Evolutionary conservation across 257 asterid genomes (phyloP).

Genomic region (Plantago elongata): DNA sequence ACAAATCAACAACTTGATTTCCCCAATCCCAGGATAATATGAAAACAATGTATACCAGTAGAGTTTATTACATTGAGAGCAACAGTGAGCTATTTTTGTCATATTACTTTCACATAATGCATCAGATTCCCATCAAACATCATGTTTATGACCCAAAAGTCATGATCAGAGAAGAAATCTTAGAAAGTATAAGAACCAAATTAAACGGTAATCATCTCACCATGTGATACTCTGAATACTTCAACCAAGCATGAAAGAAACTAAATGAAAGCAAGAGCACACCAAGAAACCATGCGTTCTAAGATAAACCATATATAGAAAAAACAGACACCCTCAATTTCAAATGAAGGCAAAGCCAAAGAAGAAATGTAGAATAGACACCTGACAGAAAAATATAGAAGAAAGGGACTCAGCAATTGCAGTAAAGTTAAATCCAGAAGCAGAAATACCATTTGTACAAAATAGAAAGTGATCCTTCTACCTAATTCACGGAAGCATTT

Average conservation of each 20-base stretch:
- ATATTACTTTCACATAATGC: constrained; percentile 13
- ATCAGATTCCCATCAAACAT: constrained; percentile 11
- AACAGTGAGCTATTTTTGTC: not conserved
- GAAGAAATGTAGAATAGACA: constrained; percentile 25
- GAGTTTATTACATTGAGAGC: not conserved
- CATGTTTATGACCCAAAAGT: constrained; percentile 16
- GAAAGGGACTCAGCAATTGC: constrained; percentile 25
- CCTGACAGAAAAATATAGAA: constrained; percentile 23
- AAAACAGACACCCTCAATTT: constrained; percentile 22
- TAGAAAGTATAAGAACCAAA: constrained; percentile 29
- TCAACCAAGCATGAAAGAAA: constrained; percentile 22
- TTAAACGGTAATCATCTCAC: constrained; percentile 26
- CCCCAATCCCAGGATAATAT: constrained; percentile 5
- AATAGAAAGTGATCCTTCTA: constrained; percentile 23
- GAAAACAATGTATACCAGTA: constrained; percentile 5
- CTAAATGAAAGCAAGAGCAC: constrained; percentile 30
- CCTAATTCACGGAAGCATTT: constrained; percentile 48
- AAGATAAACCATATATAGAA: constrained; percentile 17
- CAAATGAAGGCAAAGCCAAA: constrained; percentile 17
- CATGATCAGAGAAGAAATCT: constrained; percentile 24
- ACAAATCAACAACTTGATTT: constrained; percentile 1
- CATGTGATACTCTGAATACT: constrained; percentile 19
- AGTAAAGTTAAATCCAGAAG: constrained; percentile 21
- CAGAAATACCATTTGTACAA: constrained; percentile 8
- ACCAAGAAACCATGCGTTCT: constrained; percentile 18